Base-by-base conservation (phyloP, 306 rosid genomes). In the Styphnolobium japonicum region DNA sequence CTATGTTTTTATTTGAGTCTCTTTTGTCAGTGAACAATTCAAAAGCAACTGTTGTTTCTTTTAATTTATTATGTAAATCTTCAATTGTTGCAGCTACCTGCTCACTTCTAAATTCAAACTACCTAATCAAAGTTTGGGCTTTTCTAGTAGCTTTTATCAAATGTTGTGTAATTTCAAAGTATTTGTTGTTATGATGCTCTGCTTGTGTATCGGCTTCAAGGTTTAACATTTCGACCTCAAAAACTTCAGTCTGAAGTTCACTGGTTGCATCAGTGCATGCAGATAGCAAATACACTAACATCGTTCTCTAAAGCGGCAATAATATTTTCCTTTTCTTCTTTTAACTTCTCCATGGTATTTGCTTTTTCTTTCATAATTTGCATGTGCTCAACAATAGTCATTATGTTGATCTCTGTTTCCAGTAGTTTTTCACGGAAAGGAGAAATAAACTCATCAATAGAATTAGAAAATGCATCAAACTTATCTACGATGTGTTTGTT, bases 181-280 rank as follows among this genome's bases (percentile, higher is more conserved):
- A 85, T 84, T 75, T 81, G 72, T 81, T 82, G 84, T 80, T 81
- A 15, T 77, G 69, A 77, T 58, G 56, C 67, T 81, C 85, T 53
- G 66, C 68, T 37, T 67, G 70, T 75, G 63, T 61, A 73, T 58
- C 88, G 61, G 78, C 90, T 46, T 71, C 86, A 25, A 79, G 63
- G 42, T 86, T 84, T 83, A 87, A 67, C 71, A 70, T 67, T 71
- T 87, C 88, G 15, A 84, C 82, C 87, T 91, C 91, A 61, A 89
- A 86, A 80, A 86, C 88, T 76, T 87, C 92, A 81, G 80, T 72
- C 67, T 87, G 93, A 83, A 96, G 92, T 71, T 89, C 94, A 78
- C 75, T 57, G 25, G 91, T 74, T 66, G 94, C 88, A 77, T 81
- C 80, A 27, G 80, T 79, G 75, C 97, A 96, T 25, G 94, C 89